Evolutionary conservation across 495 filamentous ascomycete genomes (phyloP), one percentile per base, ranked within the genome.

Genomic region (Opeltia flavorubescens): DNA sequence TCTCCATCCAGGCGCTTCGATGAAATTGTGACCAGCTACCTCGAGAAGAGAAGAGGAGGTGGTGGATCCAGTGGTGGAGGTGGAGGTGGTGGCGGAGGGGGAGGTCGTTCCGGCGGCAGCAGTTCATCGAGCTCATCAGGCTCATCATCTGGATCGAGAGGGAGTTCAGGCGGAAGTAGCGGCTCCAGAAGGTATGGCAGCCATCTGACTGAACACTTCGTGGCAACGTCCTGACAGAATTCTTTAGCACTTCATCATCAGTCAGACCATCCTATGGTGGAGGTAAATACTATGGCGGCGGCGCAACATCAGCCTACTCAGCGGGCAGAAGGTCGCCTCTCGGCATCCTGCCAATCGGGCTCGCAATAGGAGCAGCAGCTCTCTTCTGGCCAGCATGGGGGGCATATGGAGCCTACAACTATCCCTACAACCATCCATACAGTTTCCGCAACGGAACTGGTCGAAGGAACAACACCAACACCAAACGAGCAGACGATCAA

Each of bases 221-320:
- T 8, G 44, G n/a, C 18, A 30, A 43, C 29, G 26, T 34, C 23
- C 41, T 27, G 28, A 26, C 26, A 23, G 15, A 46, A 40, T 38
- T 47, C 9, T 25, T 55, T 74, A 47, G 36, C 60, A 27, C 87
- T 28, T 84, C 86, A 33, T 82, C 75, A n/a, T 82, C 83, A 2
- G 61, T 71, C 11, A 52, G 60, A 8, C 77, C 79, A 0, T 53
- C 57, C 2, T 85, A 77, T 56, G 81, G 82, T 27, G 76, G 81
- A 6, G 80, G 82, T 7, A 55, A 57, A 27, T 93, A 77, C 62
- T 95, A 94, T 51, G 76, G 79, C 33, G 89, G 91, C 28, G 91
- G 91, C 30, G 75, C 84, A 0, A 50, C 59, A 9, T 62, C 66
- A 4, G 85, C 91, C 3, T 95, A 89, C 64, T 47, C 49, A 9